Percentiles rank a stretch among this genome's conserved stretches.
These are phyloP conservation scores for Tetrahymena borealis DNA, from an alignment of 73 alveolate species.

Conservation along the genomic window DNA sequence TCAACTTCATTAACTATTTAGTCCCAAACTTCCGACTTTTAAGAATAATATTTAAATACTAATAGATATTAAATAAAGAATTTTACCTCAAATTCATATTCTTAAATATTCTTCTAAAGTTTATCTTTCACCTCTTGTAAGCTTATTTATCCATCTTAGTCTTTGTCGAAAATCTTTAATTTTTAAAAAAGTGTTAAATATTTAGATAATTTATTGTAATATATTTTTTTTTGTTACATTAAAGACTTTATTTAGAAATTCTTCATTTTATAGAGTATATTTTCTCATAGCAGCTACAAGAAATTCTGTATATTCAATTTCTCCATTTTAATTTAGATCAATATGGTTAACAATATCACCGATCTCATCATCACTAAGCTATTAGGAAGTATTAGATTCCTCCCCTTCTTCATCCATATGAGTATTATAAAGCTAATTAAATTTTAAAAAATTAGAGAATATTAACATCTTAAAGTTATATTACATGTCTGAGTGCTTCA, in stretches of 20 bases:
- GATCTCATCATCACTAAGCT: neutral
- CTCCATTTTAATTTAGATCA: neutral
- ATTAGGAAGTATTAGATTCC: neutral
- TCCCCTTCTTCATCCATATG: neutral
- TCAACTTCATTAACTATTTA: neutral
- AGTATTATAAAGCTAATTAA: neutral
- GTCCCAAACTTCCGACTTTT: neutral
- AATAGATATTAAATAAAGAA: neutral
- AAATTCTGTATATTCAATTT: neutral
- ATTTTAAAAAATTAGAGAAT: too few species aligned
- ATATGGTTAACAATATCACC: neutral
- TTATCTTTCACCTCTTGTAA: neutral
- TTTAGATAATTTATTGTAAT: neutral
- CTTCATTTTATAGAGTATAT: neutral
- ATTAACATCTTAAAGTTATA: too few species aligned
- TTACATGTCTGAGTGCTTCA: neutral
- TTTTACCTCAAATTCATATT: neutral
- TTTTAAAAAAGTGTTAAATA: neutral
- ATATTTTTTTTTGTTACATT: neutral
- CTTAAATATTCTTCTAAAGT: neutral
- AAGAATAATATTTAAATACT: neutral
- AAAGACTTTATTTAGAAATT: neutral
- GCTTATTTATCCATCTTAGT: neutral
- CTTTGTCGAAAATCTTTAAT: neutral
- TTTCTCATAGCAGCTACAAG: neutral